Conservation (phyloP, 257 asterid species). For the Ajuga chamaepitys region DNA sequence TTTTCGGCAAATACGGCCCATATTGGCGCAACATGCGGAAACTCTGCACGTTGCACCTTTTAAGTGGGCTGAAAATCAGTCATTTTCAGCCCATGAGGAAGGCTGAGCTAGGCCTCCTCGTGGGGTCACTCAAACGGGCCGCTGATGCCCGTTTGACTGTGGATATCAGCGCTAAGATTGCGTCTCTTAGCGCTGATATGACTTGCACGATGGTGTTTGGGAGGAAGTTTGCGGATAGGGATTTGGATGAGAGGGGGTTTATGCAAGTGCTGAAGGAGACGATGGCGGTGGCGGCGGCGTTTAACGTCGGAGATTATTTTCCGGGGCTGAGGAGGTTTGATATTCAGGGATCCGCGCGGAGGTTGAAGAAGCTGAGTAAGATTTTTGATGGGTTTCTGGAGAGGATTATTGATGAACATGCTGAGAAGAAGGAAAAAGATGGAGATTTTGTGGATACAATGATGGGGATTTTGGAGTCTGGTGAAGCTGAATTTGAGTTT, state of each 20-base stretch:
- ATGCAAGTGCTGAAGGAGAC: conserved; percentile 17
- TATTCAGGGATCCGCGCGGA: conserved; percentile 22
- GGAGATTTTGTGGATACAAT: conserved; percentile 22
- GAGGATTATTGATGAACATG: conserved; percentile 30
- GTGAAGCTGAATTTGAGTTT: conserved; percentile 28
- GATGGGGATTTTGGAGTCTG: conserved; percentile 24
- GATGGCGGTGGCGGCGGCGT: neutral
- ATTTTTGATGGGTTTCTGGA: conserved; percentile 29
- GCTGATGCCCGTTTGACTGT: conserved; percentile 7
- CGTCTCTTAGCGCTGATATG: conserved; percentile 14
- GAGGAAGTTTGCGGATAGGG: conserved; percentile 23
- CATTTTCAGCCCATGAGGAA: conserved; percentile 21
- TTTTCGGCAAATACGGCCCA: conserved; percentile 18
- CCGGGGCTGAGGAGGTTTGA: conserved; percentile 27
- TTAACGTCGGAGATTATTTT: conserved; percentile 20
- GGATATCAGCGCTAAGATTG: conserved; percentile 19
- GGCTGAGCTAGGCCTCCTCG: conserved; percentile 7
- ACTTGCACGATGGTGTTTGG: conserved; percentile 28
- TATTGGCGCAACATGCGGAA: conserved; percentile 35
- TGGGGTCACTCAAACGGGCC: neutral
- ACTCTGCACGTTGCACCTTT: conserved; percentile 19
- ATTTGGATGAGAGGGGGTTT: conserved; percentile 22
- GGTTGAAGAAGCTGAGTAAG: conserved; percentile 16
- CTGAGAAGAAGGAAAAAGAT: neutral
- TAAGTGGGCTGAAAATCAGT: conserved; percentile 15